Evolutionary conservation across 2,329 filamentous ascomycete genomes (phyloP).

Genomic region (Arachnomyces sp.): DNA sequence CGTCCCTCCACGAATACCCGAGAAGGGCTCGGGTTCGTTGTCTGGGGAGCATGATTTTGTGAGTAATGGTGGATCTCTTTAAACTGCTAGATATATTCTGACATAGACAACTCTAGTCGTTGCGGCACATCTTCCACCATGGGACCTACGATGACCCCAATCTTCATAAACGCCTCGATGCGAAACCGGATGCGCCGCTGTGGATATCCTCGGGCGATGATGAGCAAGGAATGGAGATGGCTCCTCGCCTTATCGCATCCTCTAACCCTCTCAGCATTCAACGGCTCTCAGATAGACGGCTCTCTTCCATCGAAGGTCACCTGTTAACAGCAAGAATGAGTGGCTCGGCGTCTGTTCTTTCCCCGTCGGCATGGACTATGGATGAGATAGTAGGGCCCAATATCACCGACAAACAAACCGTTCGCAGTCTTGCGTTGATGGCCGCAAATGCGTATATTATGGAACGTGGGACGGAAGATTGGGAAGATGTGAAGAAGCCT

Average conservation of each 20-base stretch:
- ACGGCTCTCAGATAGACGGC: slow-evolving; percentile 69
- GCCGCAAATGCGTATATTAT: slow-evolving; percentile 82
- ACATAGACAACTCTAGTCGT: slow-evolving; percentile 24
- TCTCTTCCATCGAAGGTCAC: slow-evolving; percentile 68
- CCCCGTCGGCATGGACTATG: slow-evolving; percentile 70
- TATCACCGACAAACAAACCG: slow-evolving; percentile 73
- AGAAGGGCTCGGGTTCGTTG: slow-evolving; percentile 15
- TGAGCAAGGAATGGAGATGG: slow-evolving; percentile 25
- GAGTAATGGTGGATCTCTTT: slow-evolving; percentile 8
- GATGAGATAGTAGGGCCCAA: slow-evolving; percentile 75
- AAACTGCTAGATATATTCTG: not conserved
- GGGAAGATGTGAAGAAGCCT: slow-evolving; percentile 69
- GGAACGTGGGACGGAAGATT: slow-evolving; percentile 63
- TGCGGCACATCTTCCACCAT: slow-evolving; percentile 90
- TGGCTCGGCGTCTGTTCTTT: slow-evolving; percentile 60
- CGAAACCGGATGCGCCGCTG: slow-evolving; percentile 55
- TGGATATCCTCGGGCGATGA: slow-evolving; percentile 33
- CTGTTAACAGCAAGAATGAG: slow-evolving; percentile 63
- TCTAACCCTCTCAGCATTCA: slow-evolving; percentile 66
- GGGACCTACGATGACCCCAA: slow-evolving; percentile 70
- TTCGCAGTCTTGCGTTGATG: slow-evolving; percentile 80
- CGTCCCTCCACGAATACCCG: slow-evolving; percentile 27
- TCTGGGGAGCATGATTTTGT: slow-evolving; percentile 31
- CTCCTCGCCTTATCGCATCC: slow-evolving; percentile 51
- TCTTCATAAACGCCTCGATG: slow-evolving; percentile 69